Percentiles rank a stretch among this genome's conserved stretches.
Conservation (phyloP, 2,329 filamentous ascomycete genomes). For the Pseudogymnoascus sp. region DNA sequence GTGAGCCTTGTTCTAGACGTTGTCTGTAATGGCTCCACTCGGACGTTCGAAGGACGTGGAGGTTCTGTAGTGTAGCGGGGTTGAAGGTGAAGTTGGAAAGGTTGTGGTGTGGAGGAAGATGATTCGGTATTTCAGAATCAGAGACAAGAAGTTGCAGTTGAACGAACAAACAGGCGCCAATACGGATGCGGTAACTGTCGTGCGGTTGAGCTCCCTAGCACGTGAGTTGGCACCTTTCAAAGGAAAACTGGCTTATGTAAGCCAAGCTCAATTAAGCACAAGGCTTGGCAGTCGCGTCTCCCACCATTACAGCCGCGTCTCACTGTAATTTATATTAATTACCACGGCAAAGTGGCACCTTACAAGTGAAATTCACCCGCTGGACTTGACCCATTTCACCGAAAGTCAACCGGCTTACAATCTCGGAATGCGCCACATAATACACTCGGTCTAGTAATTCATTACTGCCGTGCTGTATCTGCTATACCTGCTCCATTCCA, state of each 20-base stretch:
- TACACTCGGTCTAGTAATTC: neutral
- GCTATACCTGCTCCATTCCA: neutral
- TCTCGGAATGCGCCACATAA: neutral
- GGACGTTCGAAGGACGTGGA: constrained; percentile 5
- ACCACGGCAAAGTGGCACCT: neutral
- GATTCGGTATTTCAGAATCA: constrained; percentile 9
- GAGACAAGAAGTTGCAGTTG: constrained; percentile 10
- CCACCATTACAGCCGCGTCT: neutral
- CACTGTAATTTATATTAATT: neutral
- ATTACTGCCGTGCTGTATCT: neutral
- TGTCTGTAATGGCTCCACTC: constrained; percentile 9
- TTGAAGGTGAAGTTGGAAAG: constrained; percentile 8
- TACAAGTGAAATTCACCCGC: neutral
- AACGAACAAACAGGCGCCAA: constrained; percentile 9
- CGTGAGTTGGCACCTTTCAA: constrained; percentile 3
- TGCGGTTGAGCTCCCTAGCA: constrained; percentile 4
- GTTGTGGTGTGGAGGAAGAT: constrained; percentile 8
- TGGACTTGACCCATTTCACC: neutral
- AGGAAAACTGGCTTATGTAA: neutral
- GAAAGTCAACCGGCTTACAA: neutral
- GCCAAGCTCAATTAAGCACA: neutral
- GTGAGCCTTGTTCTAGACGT: constrained; percentile 7
- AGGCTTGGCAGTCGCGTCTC: constrained; percentile 7
- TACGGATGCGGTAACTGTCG: constrained; percentile 9
- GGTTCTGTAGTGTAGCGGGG: constrained; percentile 4